Conservation (phyloP, 2,329 filamentous ascomycete species). For the Alternaria hordeiaustralica region DNA sequence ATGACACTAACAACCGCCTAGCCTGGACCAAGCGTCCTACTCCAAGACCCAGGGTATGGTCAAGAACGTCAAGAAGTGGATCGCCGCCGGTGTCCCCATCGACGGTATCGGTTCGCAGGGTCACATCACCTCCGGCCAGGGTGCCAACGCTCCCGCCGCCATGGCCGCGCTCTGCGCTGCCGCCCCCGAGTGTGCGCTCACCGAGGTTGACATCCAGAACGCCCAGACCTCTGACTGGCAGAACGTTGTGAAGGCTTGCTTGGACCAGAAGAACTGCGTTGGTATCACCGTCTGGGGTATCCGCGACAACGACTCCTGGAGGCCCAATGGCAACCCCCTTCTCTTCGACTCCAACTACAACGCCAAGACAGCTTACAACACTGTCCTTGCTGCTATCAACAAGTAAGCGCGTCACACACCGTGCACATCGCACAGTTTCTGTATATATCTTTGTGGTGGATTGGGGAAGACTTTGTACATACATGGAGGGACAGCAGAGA, state of each 20-base stretch:
- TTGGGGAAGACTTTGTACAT: constrained; percentile 12
- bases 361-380: constrained; percentile 52
- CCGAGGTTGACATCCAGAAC: constrained; percentile 71
- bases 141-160: constrained; percentile 57
- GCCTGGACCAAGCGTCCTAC: constrained; percentile 66
- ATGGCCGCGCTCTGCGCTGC: constrained; percentile 60
- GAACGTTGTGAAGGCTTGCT: constrained; percentile 64
- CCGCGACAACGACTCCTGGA: constrained; percentile 56
- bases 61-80: constrained; percentile 69
- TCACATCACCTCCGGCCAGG: constrained; percentile 59
- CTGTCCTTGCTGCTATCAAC: constrained; percentile 36
- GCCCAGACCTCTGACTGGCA: constrained; percentile 65
- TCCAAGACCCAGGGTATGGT: constrained; percentile 67
- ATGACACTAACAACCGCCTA: constrained; percentile 41
- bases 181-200: constrained; percentile 67
- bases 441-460: constrained; percentile 4
- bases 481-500: not conserved
- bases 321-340: constrained; percentile 50
- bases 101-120: constrained; percentile 62
- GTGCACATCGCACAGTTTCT: not conserved
- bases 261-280: constrained; percentile 66
- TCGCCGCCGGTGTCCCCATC: constrained; percentile 67
- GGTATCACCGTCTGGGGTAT: constrained; percentile 71
- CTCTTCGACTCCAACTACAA: constrained; percentile 55
- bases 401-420: constrained; percentile 8